phyloP scores from a whole-genome alignment of 768 basidiomycete genomes.

The Suillus occidentalis region DNA sequence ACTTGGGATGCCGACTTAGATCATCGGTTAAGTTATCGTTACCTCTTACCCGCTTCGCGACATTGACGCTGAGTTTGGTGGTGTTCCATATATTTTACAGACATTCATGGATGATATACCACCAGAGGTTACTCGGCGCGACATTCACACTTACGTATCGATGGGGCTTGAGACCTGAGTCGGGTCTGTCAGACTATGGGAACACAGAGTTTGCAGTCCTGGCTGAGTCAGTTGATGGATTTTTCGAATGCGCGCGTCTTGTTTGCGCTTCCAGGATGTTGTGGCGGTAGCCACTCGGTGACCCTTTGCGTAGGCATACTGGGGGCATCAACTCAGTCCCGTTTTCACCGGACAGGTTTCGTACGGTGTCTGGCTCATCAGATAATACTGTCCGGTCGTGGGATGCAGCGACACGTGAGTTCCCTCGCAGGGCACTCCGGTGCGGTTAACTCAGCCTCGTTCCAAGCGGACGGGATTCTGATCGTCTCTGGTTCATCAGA shows the following conservation, averaged over 20 bases:
- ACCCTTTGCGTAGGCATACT: not conserved
- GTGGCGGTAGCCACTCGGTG: not conserved
- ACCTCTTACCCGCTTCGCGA: conserved; percentile 13
- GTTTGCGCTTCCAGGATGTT: conserved; percentile 6
- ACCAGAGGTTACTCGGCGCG: not conserved
- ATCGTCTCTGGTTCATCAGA: conserved; percentile 1
- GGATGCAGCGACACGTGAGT: not conserved
- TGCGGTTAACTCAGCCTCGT: not conserved
- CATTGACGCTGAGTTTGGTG: not conserved
- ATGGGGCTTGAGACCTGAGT: not conserved
- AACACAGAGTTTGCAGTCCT: not conserved
- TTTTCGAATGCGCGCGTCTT: conserved; percentile 7
- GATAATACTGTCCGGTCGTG: not conserved
- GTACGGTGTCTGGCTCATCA: not conserved
- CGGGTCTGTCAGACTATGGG: not conserved
- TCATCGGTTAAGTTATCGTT: not conserved
- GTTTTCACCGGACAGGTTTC: conserved; percentile 23
- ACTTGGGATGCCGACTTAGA: no score
- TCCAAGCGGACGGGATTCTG: conserved; percentile 19
- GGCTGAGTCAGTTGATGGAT: not conserved
- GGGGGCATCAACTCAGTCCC: conserved; percentile 5
- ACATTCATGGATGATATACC: conserved; percentile 2
- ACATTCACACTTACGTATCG: conserved; percentile 1
- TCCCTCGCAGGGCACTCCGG: not conserved
- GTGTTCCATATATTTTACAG: not conserved